phyloP scores from a whole-genome alignment of 495 filamentous ascomycete species.

The Rusavskia elegans region DNA sequence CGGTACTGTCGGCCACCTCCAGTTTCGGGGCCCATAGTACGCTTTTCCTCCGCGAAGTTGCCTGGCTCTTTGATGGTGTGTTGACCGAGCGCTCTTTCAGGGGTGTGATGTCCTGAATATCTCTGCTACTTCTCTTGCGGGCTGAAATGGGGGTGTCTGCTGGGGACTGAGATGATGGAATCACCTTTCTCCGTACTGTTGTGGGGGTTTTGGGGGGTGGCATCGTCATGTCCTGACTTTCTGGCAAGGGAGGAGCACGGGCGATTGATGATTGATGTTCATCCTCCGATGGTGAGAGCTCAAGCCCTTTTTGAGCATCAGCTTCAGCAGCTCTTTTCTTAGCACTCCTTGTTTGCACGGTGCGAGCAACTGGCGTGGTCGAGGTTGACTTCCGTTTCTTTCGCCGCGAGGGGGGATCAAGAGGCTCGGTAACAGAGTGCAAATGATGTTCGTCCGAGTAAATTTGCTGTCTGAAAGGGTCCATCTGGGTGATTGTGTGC shows the following conservation, averaged over 20 bases:
- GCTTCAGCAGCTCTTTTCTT: slow-evolving; percentile 3
- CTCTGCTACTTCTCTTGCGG: slow-evolving; percentile 2
- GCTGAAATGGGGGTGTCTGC: slow-evolving; percentile 19
- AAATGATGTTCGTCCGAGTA: neutral
- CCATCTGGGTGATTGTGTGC: slow-evolving; percentile 1
- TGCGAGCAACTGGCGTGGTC: neutral
- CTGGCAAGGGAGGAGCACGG: neutral
- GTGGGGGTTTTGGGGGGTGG: slow-evolving; percentile 11
- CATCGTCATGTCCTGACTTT: neutral
- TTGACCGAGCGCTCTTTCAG: slow-evolving; percentile 17
- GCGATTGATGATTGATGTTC: neutral
- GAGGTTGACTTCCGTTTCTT: neutral
- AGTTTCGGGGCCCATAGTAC: neutral
- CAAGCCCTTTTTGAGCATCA: neutral
- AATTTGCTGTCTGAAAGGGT: neutral
- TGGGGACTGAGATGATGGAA: slow-evolving; percentile 24
- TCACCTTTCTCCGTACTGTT: slow-evolving; percentile 10
- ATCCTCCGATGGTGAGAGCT: neutral
- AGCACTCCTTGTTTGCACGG: slow-evolving; percentile 3
- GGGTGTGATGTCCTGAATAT: slow-evolving; percentile 8
- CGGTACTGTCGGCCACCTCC: slow-evolving; percentile 11
- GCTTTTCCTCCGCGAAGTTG: neutral
- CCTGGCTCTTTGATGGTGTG: neutral
- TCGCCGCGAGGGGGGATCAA: neutral
- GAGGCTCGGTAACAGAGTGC: neutral